Evolutionary conservation across 1,284 basidiomycete genomes (phyloP).

Genomic region (Irpex rosettiformis): DNA sequence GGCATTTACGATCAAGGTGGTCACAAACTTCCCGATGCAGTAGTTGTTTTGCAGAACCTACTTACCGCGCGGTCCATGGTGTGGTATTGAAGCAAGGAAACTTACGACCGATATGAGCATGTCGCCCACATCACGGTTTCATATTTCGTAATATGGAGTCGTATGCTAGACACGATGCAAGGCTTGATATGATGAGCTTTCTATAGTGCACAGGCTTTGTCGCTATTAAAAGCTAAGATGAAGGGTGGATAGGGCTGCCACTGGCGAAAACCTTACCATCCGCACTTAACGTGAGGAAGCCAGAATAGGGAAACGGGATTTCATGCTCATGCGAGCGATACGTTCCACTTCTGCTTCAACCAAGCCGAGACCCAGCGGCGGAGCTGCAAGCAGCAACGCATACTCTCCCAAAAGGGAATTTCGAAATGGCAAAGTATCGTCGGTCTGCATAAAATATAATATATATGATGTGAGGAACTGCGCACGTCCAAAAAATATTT

Average conservation of each 20-base stretch:
- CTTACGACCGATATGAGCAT: too few species aligned
- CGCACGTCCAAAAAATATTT: neutral
- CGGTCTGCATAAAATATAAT: conserved; percentile 49
- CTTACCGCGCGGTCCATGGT: too few species aligned
- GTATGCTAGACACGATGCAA: neutral
- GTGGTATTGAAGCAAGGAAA: too few species aligned
- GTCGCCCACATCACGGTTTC: too few species aligned
- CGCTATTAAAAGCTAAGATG: neutral
- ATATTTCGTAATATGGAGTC: too few species aligned
- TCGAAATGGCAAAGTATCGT: conserved; percentile 74
- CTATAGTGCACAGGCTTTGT: neutral
- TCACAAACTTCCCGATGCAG: too few species aligned
- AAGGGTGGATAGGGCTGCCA: neutral
- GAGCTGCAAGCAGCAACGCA: conserved; percentile 65
- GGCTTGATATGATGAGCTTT: neutral
- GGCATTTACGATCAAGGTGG: too few species aligned
- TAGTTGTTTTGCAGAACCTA: too few species aligned
- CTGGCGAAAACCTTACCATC: neutral
- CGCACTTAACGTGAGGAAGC: neutral
- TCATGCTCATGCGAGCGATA: conserved; percentile 63
- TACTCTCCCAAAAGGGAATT: conserved; percentile 74
- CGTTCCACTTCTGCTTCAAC: conserved; percentile 49
- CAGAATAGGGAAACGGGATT: conserved; percentile 27
- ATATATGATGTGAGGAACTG: neutral
- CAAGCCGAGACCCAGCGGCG: conserved; percentile 68